Base-by-base conservation (phyloP, 73 alveolate species). In the Tetrahymena malaccensis region DNA sequence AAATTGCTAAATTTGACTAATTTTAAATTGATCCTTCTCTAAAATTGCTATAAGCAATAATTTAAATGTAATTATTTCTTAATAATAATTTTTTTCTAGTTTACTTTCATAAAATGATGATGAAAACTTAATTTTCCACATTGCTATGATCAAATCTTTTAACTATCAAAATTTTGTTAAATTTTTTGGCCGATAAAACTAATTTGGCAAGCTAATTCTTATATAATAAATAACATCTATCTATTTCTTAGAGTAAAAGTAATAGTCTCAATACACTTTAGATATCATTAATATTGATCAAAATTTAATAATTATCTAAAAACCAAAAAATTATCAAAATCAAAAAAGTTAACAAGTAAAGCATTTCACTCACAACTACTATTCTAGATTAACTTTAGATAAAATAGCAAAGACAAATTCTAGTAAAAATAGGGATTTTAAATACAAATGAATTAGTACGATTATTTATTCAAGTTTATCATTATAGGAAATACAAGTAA, bases 401-500 rank as follows among this genome's bases (percentile, higher is more conserved):
- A 5, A 50, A 21, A 50, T 15, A 50, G 83, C 31, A 50, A 21
- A 50, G 22, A 15, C 27, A 11, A 4, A 40, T 40, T 40, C 44
- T 40, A 40, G 11, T 40, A 40, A 40, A 40, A 40, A 40, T 7
- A 40, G 44, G 44, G 44, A 10, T 4, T 40, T 4, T 40, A 40
- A 40, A 70, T 70, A 27, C 22, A 84, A 17, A 95, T 95, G 97
- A 89, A 95, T 85, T 43, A 85, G 50, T 95, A 95, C 89, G 83
- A 95, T 89, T 95, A 95, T 89, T 94, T 95, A 89, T 95, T 89
- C 93, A 95, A 95, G 94, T 95, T 89, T 70, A 95, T 95, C 94
- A 95, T 95, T 19, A 94, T 95, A 19, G 97, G 97, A 89, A 94
- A 95, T 58, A 95, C 97, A 89, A 95, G 97, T 95, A 94, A 84